Base-by-base conservation (phyloP, 2,329 filamentous ascomycete species). In the Hymenoscyphus linearis region DNA sequence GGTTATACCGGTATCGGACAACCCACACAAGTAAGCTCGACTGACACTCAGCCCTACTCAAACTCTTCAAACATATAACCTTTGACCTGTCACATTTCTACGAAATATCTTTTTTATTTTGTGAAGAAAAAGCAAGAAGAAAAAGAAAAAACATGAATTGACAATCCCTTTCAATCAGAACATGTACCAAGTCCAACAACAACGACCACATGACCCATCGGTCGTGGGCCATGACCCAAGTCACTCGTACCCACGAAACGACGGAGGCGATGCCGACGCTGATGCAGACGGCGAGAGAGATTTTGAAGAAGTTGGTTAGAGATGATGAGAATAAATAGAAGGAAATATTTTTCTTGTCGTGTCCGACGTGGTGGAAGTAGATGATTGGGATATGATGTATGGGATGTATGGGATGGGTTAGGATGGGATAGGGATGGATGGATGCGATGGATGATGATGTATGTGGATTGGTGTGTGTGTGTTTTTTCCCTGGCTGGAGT, bases 1-100 rank as follows among this genome's bases (percentile, higher is more conserved):
- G 83, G 83, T 44, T 96, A 96, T 74, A 83, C 87, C 14, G 79
- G 86, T 64, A 90, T 96, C 83, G 87, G 89, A 69, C 84, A 89
- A 66, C 40, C 40, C 22, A 91, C 96, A 75, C 90, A 92, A 80
- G 90, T 93, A 80, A 74, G 83, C n/a, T 56, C 31, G 31, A 31
- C 18, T 25, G 18, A 22, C 3, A 10, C 14, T 47, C 6, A 31
- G 31, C 31, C 31, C 31, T 31, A 31, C 31, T 31, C 31, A 31
- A 31, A 31, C 31, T 31, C 14, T 47, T 47, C 40, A 40, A 40
- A 18, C n/a, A 7, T 40, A 40, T 7, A 40, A n/a, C 16, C n/a
- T n/a, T 3, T 40, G 4, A n/a, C 16, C n/a, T n/a, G 16, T 40
- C 16, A n/a, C 16, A n/a, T 40, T 4, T 40, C n/a, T 16, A 4